Evolutionary conservation across 73 alveolate genomes (phyloP), one percentile per base, ranked within the genome.

Genomic region (Paramecium biaurelia): DNA sequence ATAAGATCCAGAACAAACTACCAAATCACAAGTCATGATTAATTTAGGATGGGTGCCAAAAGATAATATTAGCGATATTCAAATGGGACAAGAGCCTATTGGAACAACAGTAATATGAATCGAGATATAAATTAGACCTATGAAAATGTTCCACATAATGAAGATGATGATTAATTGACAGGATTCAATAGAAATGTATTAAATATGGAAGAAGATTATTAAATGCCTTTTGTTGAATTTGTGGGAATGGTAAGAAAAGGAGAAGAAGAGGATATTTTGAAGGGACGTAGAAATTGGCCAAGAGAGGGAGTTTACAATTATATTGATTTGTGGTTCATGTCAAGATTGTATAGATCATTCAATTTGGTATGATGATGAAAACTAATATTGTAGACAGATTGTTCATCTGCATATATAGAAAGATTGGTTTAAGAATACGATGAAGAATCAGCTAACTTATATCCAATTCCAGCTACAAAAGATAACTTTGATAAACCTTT

Each of bases 1-100:
- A 14, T 15, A 45, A 24, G 74, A 47, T 45, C 90, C 90, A 2
- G 90, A 79, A 79, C 10, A 42, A 79, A 43, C 70, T 10, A 79
- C 90, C 10, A 82, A 89, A 70, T 70, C 85, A 42, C 32, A 76
- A 70, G 92, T 89, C 26, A 70, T 89, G 85, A 68, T 89, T 10
- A 89, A 89, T 82, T 72, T 89, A 28, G 94, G 94, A 24, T 89
- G 94, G 94, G 94, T 89, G n/a, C 94, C 94, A 41, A 35, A 58
- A 24, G 94, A 89, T 38, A 89, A 89, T 30, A 70, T 58, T 15
- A 70, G 63, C 47, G 94, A 89, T 43, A 82, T 89, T 43, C 34
- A 89, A 70, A 70, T 89, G 87, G 89, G 92, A 43, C 57, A 63
- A 30, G 94, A 89, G 38, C 92, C 90, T 2, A 23, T 79, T 6